phyloP scores from a whole-genome alignment of 495 filamentous ascomycete species.

The Penicillium maclennaniae region DNA sequence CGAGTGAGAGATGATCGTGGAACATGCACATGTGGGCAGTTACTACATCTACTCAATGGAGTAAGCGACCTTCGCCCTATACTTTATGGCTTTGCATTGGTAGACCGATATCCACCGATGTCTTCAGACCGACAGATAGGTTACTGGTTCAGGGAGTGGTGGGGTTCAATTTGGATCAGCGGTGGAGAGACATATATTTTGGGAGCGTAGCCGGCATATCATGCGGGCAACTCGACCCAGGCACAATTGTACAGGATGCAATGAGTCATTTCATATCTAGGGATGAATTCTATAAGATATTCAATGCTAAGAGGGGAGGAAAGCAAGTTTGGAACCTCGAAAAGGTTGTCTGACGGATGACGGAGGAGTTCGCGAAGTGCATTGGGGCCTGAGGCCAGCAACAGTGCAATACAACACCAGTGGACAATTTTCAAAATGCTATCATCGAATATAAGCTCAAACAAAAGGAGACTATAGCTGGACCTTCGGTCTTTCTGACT shows the following conservation, averaged over 20 bases:
- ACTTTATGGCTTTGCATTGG: no score
- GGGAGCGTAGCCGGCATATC: neutral
- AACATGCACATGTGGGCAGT: no score
- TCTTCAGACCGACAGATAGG: neutral
- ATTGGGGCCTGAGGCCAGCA: neutral
- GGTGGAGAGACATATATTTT: neutral
- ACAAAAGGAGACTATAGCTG: neutral
- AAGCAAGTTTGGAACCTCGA: neutral
- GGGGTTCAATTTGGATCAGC: neutral
- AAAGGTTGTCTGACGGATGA: neutral
- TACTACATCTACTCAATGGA: no score
- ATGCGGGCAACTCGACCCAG: no score
- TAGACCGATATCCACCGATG: neutral
- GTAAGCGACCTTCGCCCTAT: no score
- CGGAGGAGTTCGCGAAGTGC: neutral
- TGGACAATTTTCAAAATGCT: no score
- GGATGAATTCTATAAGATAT: no score
- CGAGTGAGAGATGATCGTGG: slow-evolving; percentile 3
- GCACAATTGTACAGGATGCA: no score
- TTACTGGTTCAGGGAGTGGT: neutral
- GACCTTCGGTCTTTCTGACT: neutral
- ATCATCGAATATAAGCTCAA: neutral
- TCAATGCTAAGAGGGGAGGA: neutral
- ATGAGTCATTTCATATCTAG: no score
- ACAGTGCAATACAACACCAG: neutral